These are phyloP conservation scores for Calocybe gambosa DNA, from an alignment of 1,284 basidiomycete species.

Conservation along the genomic window DNA sequence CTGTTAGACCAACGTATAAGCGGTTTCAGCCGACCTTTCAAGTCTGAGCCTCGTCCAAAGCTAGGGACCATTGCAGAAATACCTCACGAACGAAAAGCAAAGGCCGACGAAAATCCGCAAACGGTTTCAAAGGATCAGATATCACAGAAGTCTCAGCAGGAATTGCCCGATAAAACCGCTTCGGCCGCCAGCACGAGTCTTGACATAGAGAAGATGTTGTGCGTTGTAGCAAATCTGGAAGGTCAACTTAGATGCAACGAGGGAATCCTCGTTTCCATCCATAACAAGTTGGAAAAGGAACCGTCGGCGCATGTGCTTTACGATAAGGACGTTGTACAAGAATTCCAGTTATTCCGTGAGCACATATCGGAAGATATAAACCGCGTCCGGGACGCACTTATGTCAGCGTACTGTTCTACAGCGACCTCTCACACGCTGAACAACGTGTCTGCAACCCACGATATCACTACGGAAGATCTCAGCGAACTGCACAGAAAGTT, in stretches of 20 bases:
- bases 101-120: slow-evolving; percentile 23
- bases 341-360: slow-evolving; percentile 9
- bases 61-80: slow-evolving; percentile 12
- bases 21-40: neutral
- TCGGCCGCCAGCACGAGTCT: slow-evolving; percentile 5
- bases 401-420: neutral
- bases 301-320: neutral
- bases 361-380: slow-evolving; percentile 11
- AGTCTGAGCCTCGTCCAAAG: neutral
- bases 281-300: slow-evolving; percentile 7
- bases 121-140: slow-evolving; percentile 24
- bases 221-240: slow-evolving; percentile 15
- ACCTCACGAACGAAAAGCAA: slow-evolving; percentile 25
- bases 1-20: neutral
- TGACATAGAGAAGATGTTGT: slow-evolving; percentile 3
- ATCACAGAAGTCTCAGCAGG: slow-evolving; percentile 31
- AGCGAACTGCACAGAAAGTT: slow-evolving; percentile 13
- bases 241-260: slow-evolving; percentile 9
- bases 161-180: slow-evolving; percentile 16
- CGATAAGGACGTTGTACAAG: slow-evolving; percentile 8
- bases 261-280: slow-evolving; percentile 9
- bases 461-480: neutral
- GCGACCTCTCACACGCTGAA: slow-evolving; percentile 1
- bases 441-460: slow-evolving; percentile 7
- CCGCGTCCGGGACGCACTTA: slow-evolving; percentile 4